These are phyloP conservation scores for Ustilago shanxiensis DNA, from an alignment of 1,284 basidiomycete genomes.

Conservation along the genomic window DNA sequence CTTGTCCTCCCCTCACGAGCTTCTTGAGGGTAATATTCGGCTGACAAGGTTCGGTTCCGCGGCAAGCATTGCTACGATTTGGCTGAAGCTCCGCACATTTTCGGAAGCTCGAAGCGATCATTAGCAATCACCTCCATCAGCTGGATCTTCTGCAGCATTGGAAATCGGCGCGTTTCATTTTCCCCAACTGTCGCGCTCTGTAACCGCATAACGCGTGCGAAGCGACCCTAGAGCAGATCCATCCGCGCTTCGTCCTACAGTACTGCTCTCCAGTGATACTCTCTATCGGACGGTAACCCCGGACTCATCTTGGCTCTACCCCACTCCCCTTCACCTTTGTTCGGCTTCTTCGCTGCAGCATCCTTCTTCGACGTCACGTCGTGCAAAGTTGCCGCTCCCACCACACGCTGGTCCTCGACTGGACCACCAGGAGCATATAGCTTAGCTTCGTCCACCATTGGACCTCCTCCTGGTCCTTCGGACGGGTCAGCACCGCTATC, in stretches of 20 bases:
- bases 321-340: conserved; percentile 10
- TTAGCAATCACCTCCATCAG: neutral
- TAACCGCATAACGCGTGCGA: neutral
- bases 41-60: neutral
- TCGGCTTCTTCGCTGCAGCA: conserved; percentile 26
- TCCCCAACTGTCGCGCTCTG: conserved; percentile 3
- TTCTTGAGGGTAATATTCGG: neutral
- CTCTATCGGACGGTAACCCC: conserved; percentile 42
- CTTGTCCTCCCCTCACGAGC: neutral
- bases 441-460: neutral
- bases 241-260: conserved; percentile 11
- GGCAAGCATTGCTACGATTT: neutral
- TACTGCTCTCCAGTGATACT: neutral
- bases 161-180: neutral
- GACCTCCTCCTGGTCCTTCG: neutral
- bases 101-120: neutral
- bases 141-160: neutral
- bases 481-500: neutral
- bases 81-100: neutral
- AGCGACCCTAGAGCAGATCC: conserved; percentile 1
- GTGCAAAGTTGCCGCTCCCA: neutral
- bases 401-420: neutral
- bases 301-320: conserved; percentile 12
- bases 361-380: conserved; percentile 1
- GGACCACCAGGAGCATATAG: conserved; percentile 6